A percentile compares a stretch with the other conserved stretches of the same genome.
Conservation (phyloP, 1,284 basidiomycete genomes). For the Cryptococcus amylolentus region DNA sequence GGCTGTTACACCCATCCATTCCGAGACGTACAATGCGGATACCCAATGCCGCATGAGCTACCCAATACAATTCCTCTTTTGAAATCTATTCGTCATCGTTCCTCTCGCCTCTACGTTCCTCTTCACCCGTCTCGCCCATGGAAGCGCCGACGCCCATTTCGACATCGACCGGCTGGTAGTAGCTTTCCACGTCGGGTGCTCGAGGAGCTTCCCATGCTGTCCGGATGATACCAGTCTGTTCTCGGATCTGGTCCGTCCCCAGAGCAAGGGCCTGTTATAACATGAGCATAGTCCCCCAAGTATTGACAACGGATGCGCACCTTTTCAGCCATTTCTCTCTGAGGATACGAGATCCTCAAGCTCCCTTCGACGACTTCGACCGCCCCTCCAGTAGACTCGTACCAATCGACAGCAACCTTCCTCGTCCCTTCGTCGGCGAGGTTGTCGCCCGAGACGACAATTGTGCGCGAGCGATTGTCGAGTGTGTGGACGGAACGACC, state of each 20-base stretch:
- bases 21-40: background rate
- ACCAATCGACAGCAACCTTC: constrained; percentile 71
- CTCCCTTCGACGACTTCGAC: constrained; percentile 21
- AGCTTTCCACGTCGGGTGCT: background rate
- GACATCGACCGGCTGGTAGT: background rate
- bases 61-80: background rate
- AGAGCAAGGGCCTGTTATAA: constrained; percentile 31
- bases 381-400: constrained; percentile 59
- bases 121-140: constrained; percentile 18
- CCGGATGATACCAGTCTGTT: constrained; percentile 20
- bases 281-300: background rate
- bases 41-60: background rate
- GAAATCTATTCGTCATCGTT: constrained; percentile 16
- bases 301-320: constrained; percentile 22
- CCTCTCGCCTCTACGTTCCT: constrained; percentile 16
- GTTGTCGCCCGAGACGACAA: constrained; percentile 67
- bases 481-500: constrained; percentile 63
- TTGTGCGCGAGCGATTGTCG: constrained; percentile 81
- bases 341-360: constrained; percentile 39
- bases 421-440: constrained; percentile 48
- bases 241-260: constrained; percentile 36
- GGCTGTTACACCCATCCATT: background rate
- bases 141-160: background rate
- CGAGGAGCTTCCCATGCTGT: constrained; percentile 28
- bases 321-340: constrained; percentile 44